Percentiles rank a stretch among this genome's conserved stretches.
These are phyloP conservation scores for Cornus controversa DNA, from an alignment of 148 eudicot genomes.

Conservation along the genomic window DNA sequence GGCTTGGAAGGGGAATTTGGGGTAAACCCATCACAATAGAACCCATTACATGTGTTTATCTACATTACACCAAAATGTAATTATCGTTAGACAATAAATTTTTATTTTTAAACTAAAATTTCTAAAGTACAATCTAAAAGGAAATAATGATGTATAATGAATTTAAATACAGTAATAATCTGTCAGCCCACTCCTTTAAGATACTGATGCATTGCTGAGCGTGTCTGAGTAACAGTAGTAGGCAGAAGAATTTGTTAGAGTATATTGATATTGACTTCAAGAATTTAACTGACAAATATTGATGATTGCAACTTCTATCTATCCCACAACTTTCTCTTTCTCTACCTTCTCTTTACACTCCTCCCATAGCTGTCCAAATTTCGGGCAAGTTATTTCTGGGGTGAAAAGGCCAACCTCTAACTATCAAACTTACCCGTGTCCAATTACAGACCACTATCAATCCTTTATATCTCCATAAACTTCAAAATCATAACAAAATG, in stretches of 20 bases:
- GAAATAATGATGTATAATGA: neutral
- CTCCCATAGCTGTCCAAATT: too few species aligned
- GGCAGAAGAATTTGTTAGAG: neutral
- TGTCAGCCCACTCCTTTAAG: neutral
- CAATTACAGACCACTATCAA: too few species aligned
- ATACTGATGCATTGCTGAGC: neutral
- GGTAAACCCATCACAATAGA: slow-evolving; percentile 44
- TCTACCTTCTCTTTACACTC: too few species aligned
- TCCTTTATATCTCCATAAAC: too few species aligned
- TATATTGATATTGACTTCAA: neutral
- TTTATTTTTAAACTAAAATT: neutral
- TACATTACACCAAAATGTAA: slow-evolving; percentile 5
- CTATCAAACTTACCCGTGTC: too few species aligned
- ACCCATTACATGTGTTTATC: slow-evolving; percentile 65
- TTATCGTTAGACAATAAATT: neutral
- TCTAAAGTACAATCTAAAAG: neutral
- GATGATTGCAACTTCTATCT: too few species aligned
- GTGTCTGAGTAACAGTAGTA: neutral
- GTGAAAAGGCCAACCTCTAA: too few species aligned
- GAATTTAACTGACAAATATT: too few species aligned
- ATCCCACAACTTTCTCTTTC: too few species aligned
- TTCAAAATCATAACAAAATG: too few species aligned
- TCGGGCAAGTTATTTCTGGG: too few species aligned
- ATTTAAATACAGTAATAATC: neutral
- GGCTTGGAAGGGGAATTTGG: slow-evolving; percentile 54